Conservation (phyloP, 2,329 filamentous ascomycete species). For the Zymoseptoria brevis region DNA sequence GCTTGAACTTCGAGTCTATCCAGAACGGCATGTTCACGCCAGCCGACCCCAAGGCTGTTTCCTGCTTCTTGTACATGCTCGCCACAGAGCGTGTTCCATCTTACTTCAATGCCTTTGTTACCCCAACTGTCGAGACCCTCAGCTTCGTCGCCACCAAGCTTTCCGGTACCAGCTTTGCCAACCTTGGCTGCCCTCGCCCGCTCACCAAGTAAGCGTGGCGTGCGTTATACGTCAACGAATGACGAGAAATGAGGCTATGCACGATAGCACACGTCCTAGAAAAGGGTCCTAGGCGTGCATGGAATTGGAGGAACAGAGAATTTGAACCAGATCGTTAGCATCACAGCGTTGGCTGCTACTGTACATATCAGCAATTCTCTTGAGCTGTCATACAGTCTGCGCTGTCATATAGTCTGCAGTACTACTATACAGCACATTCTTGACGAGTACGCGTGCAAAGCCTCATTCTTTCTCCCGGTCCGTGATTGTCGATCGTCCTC, state of each 20-base stretch:
- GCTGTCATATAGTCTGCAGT: background rate
- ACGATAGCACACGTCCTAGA: background rate
- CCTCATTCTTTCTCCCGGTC: too few relatives aligned
- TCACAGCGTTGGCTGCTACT: background rate
- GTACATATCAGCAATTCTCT: background rate
- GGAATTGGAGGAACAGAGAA: background rate
- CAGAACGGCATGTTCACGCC: slow-evolving; percentile 30
- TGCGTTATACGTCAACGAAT: background rate
- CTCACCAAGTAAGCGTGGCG: background rate
- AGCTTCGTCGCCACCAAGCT: slow-evolving; percentile 28
- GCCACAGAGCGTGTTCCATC: slow-evolving; percentile 32
- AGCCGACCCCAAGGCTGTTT: slow-evolving; percentile 21
- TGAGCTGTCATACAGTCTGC: background rate
- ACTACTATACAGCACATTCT: background rate
- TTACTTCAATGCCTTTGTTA: slow-evolving; percentile 31
- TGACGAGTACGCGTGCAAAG: too few relatives aligned
- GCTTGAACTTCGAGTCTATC: slow-evolving; percentile 32
- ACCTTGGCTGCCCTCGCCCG: slow-evolving; percentile 33
- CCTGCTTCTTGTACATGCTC: slow-evolving; percentile 38
- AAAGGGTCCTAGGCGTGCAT: background rate
- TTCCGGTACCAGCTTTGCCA: slow-evolving; percentile 21
- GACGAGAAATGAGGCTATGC: background rate
- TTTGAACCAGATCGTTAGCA: too few relatives aligned
- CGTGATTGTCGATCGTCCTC: too few relatives aligned
- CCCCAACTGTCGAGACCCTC: slow-evolving; percentile 31